These are phyloP conservation scores for Scenedesmus sp. DNA, from an alignment of 163 green algal genomes.

Conservation along the genomic window DNA sequence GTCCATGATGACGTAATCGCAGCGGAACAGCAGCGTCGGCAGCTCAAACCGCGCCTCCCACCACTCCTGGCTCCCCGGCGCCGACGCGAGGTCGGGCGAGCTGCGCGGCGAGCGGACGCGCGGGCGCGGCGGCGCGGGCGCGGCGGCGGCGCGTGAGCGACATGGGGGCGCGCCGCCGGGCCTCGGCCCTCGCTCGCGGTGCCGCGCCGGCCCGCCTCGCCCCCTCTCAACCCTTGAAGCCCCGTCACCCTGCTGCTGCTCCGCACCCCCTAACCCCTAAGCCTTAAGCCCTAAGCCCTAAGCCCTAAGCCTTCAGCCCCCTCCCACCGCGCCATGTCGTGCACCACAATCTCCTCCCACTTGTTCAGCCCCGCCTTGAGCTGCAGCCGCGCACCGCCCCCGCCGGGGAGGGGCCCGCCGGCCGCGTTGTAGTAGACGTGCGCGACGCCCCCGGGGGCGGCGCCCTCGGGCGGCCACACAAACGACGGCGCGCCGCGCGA, in stretches of 20 bases:
- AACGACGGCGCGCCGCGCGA: slow-evolving; percentile 48
- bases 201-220: too few relatives aligned
- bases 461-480: slow-evolving; percentile 52
- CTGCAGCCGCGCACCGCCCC: slow-evolving; percentile 30
- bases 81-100: background rate
- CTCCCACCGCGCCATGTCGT: slow-evolving; percentile 59
- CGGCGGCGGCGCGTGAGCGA: slow-evolving; percentile 8
- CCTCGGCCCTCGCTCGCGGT: too few relatives aligned
- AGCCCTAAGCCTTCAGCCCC: slow-evolving; percentile 31
- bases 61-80: slow-evolving; percentile 63
- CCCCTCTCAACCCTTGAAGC: too few relatives aligned
- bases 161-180: slow-evolving; percentile 6
- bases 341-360: slow-evolving; percentile 76
- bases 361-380: slow-evolving; percentile 80
- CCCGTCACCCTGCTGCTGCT: too few relatives aligned
- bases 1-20: slow-evolving; percentile 84
- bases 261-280: too few relatives aligned
- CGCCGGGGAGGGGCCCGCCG: slow-evolving; percentile 53
- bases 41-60: slow-evolving; percentile 63
- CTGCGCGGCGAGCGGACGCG: background rate
- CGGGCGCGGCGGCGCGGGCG: background rate
- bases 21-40: slow-evolving; percentile 62
- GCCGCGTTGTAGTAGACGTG: slow-evolving; percentile 67
- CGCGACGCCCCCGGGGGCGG: slow-evolving; percentile 38
- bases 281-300: too few relatives aligned